Evolutionary conservation across 202 grass and related monocot genomes (phyloP).

Genomic region (Setaria italica): DNA sequence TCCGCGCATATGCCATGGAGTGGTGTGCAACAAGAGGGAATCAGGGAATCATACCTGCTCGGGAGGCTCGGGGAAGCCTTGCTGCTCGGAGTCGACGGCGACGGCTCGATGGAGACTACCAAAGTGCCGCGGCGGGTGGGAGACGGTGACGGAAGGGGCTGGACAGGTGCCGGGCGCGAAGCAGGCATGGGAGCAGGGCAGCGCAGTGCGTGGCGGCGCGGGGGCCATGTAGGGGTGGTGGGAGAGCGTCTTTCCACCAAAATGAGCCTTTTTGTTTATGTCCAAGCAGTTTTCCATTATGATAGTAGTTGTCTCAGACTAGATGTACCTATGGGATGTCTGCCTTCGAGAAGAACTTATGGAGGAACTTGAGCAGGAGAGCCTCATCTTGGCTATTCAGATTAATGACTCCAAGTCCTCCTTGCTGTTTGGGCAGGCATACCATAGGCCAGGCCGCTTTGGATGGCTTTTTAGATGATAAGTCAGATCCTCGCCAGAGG

Average conservation of each 20-base stretch:
- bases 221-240: slow-evolving; percentile 56
- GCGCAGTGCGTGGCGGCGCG: slow-evolving; percentile 29
- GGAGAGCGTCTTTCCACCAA: slow-evolving; percentile 36
- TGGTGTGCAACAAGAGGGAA: not conserved
- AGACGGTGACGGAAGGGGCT: slow-evolving; percentile 21
- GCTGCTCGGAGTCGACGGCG: slow-evolving; percentile 64
- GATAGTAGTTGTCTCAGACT: too few relatives aligned
- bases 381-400: too few relatives aligned
- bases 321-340: too few relatives aligned
- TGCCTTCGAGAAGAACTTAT: too few relatives aligned
- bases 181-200: slow-evolving; percentile 5
- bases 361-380: too few relatives aligned
- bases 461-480: too few relatives aligned
- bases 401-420: too few relatives aligned
- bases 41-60: slow-evolving; percentile 42
- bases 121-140: slow-evolving; percentile 31
- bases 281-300: too few relatives aligned
- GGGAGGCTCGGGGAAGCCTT: slow-evolving; percentile 48
- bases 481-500: too few relatives aligned
- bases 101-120: slow-evolving; percentile 50
- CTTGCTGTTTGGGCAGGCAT: too few relatives aligned
- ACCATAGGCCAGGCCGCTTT: too few relatives aligned
- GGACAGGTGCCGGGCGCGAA: slow-evolving; percentile 10
- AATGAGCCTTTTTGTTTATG: too few relatives aligned
- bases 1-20: not conserved